Percentiles rank a stretch among this genome's conserved stretches.
These are phyloP conservation scores for Pseudozyma pruni DNA, from an alignment of 1,284 basidiomycete species.

Conservation along the genomic window DNA sequence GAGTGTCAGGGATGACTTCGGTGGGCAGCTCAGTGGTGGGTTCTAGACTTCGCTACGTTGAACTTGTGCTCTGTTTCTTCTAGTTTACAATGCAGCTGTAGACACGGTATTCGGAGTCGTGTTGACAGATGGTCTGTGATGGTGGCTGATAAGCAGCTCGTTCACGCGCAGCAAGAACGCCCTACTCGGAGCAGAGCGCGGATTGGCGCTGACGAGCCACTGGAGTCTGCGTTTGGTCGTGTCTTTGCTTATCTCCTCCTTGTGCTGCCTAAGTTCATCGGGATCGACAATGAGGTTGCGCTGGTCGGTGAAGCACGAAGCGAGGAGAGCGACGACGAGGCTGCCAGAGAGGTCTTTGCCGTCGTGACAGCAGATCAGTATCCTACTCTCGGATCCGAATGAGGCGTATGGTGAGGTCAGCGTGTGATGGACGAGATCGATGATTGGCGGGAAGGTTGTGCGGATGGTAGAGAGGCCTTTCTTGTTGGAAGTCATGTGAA, in stretches of 20 bases:
- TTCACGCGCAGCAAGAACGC: conserved; percentile 81
- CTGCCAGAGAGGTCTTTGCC: conserved; percentile 43
- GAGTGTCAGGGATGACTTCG: conserved; percentile 73
- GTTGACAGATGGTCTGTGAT: conserved; percentile 69
- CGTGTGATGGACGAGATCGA: conserved; percentile 24
- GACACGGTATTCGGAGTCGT: too few relatives aligned
- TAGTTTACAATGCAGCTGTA: too few relatives aligned
- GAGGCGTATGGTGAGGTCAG: conserved; percentile 5
- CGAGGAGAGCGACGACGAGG: conserved; percentile 40
- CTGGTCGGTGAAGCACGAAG: conserved; percentile 61
- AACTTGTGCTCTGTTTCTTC: background rate
- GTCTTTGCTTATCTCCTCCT: conserved; percentile 70
- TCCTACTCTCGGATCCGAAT: background rate
- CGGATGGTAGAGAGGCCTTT: conserved; percentile 45
- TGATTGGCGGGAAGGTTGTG: conserved; percentile 22
- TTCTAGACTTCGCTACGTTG: conserved; percentile 4
- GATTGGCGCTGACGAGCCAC: conserved; percentile 81
- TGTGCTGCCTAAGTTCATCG: background rate
- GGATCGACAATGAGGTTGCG: conserved; percentile 20
- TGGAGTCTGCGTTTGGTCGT: conserved; percentile 77
- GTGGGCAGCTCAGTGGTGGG: conserved; percentile 21
- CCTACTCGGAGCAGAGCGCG: conserved; percentile 79
- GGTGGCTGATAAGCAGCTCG: conserved; percentile 78
- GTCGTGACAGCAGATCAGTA: conserved; percentile 39
- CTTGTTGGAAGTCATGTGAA: conserved; percentile 30